Conservation (phyloP, 352 stramenopile genomes). For the Pythium myriotylum region DNA sequence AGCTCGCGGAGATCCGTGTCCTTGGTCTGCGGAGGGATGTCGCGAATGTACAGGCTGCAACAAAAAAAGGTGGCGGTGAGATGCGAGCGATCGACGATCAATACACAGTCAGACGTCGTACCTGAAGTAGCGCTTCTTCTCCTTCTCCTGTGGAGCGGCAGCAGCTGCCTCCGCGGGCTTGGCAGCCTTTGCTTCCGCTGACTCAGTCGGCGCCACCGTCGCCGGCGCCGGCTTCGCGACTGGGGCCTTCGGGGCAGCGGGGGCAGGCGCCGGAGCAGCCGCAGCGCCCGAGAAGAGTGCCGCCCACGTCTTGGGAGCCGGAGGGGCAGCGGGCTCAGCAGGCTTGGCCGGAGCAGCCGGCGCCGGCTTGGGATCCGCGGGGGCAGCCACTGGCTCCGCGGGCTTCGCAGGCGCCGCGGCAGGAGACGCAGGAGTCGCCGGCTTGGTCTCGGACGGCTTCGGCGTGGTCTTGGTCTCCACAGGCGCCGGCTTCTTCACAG, state of each 20-base stretch:
- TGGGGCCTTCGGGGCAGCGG: constrained; percentile 33
- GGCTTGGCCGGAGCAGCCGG: too few species aligned
- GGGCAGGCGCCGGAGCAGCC: constrained; percentile 20
- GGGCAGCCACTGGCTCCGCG: constrained; percentile 14
- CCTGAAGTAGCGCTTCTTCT: constrained; percentile 51
- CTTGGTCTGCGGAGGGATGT: constrained; percentile 74
- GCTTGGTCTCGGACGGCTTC: constrained; percentile 40
- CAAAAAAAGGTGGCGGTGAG: too few species aligned
- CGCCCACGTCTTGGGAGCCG: constrained; percentile 58
- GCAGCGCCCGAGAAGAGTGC: constrained; percentile 44
- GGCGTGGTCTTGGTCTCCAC: constrained; percentile 38
- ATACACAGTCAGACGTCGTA: too few species aligned
- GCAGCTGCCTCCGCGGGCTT: too few species aligned
- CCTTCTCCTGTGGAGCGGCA: constrained; percentile 39
- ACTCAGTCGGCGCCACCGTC: constrained; percentile 6
- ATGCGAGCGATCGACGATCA: too few species aligned
- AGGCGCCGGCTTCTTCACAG: constrained; percentile 36
- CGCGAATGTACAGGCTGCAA: constrained; percentile 75
- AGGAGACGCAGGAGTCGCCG: constrained; percentile 34
- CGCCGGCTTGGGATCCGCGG: constrained; percentile 17
- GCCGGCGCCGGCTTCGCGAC: constrained; percentile 8
- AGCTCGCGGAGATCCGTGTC: constrained; percentile 77
- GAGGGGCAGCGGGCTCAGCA: constrained; percentile 28
- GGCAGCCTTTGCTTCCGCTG: constrained; percentile 1
- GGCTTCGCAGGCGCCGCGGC: constrained; percentile 20